phyloP scores from a whole-genome alignment of 139 green algal species.

The Chlorella sp. region DNA sequence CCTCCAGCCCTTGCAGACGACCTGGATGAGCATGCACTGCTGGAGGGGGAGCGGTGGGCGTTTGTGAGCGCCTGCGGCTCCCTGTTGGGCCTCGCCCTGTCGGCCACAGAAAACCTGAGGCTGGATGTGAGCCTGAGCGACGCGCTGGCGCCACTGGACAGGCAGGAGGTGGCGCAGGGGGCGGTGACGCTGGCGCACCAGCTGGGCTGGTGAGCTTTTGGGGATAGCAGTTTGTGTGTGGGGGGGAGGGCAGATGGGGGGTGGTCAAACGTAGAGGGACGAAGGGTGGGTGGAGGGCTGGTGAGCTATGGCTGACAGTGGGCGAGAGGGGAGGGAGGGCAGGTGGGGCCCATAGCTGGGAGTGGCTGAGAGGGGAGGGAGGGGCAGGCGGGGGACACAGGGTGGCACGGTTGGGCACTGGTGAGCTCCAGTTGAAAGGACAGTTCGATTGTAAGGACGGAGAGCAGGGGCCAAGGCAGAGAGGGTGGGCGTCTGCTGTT shows the following conservation, averaged over 20 bases:
- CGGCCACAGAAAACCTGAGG: slow-evolving; percentile 18
- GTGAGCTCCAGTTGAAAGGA: no score
- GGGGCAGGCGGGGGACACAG: no score
- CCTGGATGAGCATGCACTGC: slow-evolving; percentile 18
- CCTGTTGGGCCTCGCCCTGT: slow-evolving; percentile 21
- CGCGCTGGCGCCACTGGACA: slow-evolving; percentile 19
- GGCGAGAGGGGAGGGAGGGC: background rate
- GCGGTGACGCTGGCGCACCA: slow-evolving; percentile 25
- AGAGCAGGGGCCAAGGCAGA: no score
- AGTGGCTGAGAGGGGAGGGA: no score
- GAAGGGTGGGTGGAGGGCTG: no score
- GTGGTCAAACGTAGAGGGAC: no score
- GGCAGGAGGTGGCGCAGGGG: slow-evolving; percentile 26
- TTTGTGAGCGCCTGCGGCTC: slow-evolving; percentile 19
- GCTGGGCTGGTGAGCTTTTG: slow-evolving; percentile 31
- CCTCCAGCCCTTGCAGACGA: slow-evolving; percentile 2
- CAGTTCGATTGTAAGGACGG: no score
- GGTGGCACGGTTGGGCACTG: no score
- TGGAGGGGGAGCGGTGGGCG: slow-evolving; percentile 10
- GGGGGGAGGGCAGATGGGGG: no score
- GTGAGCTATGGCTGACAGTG: no score
- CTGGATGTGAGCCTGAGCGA: slow-evolving; percentile 18
- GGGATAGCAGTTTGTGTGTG: no score
- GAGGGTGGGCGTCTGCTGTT: background rate
- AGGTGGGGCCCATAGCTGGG: no score